Conservation (phyloP, 345 rosid species). For the Boechera retrofracta region DNA sequence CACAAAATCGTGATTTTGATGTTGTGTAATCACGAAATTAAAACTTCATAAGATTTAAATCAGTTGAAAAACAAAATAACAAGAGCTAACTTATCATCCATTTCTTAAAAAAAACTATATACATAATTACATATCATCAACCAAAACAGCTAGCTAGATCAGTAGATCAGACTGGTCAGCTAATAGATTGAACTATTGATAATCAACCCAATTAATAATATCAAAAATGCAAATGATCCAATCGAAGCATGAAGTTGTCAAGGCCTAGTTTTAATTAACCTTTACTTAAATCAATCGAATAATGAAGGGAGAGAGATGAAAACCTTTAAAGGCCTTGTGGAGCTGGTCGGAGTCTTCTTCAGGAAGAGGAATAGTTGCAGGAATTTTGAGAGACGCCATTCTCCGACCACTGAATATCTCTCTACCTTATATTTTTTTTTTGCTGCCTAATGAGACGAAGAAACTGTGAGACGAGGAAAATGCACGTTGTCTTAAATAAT, state of each 20-base stretch:
- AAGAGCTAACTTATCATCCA: not conserved
- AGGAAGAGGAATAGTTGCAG: slow-evolving; percentile 66
- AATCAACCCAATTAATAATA: slow-evolving; percentile 15
- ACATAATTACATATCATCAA: not conserved
- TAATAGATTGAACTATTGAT: not conserved
- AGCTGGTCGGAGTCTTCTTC: slow-evolving; percentile 92
- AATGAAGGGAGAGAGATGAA: slow-evolving; percentile 4
- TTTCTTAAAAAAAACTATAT: not conserved
- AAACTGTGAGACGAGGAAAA: slow-evolving; percentile 26
- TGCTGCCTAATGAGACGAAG: slow-evolving; percentile 20
- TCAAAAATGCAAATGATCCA: not conserved
- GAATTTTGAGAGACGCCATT: slow-evolving; percentile 81
- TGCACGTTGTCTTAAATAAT: slow-evolving; percentile 30
- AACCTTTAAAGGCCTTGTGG: slow-evolving; percentile 80
- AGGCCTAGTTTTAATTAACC: slow-evolving; percentile 5
- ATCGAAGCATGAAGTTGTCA: slow-evolving; percentile 7
- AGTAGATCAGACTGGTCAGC: not conserved
- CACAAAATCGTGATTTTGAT: not conserved
- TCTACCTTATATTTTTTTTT: not conserved
- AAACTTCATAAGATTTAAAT: not conserved
- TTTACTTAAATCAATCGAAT: not conserved
- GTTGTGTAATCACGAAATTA: not conserved
- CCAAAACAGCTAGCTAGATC: slow-evolving; percentile 34
- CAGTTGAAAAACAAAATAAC: not conserved
- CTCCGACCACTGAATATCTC: slow-evolving; percentile 23